These are phyloP conservation scores for Furcasterigmium furcatum DNA, from an alignment of 2,329 filamentous ascomycete species.

Conservation along the genomic window DNA sequence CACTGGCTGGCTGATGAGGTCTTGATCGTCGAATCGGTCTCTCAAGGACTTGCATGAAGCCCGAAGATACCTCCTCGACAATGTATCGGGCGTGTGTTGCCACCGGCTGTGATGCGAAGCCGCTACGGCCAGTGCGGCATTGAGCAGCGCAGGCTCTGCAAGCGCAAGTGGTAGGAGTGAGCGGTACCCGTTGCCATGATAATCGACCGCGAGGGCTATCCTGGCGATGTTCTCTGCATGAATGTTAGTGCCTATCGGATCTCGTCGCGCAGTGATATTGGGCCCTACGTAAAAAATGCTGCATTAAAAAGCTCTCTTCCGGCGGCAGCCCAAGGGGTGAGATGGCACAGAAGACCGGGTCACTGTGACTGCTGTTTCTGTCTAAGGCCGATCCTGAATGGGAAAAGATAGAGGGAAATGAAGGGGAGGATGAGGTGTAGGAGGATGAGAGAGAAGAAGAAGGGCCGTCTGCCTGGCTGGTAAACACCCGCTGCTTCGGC, in stretches of 20 bases:
- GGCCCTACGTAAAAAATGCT: conserved; percentile 1
- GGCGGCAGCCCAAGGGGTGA: not conserved
- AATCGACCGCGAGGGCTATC: conserved; percentile 1
- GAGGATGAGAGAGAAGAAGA: too few species aligned
- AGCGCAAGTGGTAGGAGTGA: not conserved
- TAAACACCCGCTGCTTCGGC: too few species aligned
- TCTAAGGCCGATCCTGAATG: too few species aligned
- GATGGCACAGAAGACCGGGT: not conserved
- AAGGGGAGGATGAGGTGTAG: too few species aligned
- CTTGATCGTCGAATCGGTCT: not conserved
- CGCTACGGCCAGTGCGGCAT: not conserved
- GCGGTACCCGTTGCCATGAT: not conserved
- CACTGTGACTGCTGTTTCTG: not conserved
- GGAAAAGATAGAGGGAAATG: too few species aligned
- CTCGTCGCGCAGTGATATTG: too few species aligned
- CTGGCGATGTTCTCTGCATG: not conserved
- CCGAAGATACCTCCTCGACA: not conserved
- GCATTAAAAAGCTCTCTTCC: conserved; percentile 1
- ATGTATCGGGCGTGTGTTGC: not conserved
- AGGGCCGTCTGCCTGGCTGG: too few species aligned
- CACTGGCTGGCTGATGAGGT: not conserved
- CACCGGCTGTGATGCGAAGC: conserved; percentile 1
- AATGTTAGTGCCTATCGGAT: not conserved
- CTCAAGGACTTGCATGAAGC: not conserved
- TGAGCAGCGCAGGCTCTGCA: not conserved